Base-by-base conservation (phyloP, 371 early-diverging fungal species). In the Mortierella sp. region DNA sequence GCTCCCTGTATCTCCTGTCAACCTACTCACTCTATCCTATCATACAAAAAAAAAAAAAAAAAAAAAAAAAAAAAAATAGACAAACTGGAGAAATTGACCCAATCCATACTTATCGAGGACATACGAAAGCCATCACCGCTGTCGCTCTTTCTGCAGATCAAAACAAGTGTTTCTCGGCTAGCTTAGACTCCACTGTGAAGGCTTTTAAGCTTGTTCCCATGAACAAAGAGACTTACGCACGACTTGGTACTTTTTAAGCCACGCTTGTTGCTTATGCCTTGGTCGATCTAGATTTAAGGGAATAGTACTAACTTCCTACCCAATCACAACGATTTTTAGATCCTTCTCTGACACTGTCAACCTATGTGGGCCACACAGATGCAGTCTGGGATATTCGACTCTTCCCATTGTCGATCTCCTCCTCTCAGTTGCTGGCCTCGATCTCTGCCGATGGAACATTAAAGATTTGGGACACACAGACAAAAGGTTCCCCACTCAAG, bases 311-410 rank as follows among this genome's bases (percentile, higher is more conserved):
- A 56, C 56, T 1, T 18, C 56, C 7, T 29, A 1, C 15, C 1
- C 60, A 9, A 5, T 44, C 51, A 57, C 43, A 29, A 45, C 58
- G 18, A 60, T n/a, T 75, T 56, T 15, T 64, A 90, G 91, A 89
- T 69, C 82, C 89, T 43, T 84, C 86, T 0, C 51, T 90, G 19
- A 83, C 86, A 28, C 68, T 85, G 16, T 84, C 89, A 11, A 90
- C 89, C 1, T 92, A 87, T 64, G 86, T 92, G 15, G 95, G 94
- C 1, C 96, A 95, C 72, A 91, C 93, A 0, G 95, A 95, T 74
- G 88, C 90, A 1, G 88, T 97, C 16, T 97, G 97, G 97, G 94
- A 94, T 66, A 81, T 95, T 57, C 89, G 90, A 63, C 70, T 92
- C 9, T 92, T 91, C 68, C 91, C 93, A 6, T 45, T 76, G 58